phyloP scores from a whole-genome alignment of 768 basidiomycete genomes.

The Rhodosporidiobolus odoratus region DNA sequence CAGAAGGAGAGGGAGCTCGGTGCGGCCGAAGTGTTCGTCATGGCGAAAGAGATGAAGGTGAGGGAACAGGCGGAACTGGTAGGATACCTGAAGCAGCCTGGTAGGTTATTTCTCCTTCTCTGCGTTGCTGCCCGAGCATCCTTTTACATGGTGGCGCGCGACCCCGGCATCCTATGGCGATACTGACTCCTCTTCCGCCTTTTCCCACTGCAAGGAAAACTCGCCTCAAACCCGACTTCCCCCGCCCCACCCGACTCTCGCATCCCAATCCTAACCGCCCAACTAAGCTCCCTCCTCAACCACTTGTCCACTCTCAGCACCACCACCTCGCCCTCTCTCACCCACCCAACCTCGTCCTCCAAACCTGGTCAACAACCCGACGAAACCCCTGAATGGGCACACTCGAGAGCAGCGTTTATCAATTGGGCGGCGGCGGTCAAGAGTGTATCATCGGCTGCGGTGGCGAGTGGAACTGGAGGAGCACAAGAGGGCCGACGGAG shows the following conservation, averaged over 20 bases:
- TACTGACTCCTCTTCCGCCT: background rate
- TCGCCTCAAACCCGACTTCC: background rate
- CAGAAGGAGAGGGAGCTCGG: conserved; percentile 32
- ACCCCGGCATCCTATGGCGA: background rate
- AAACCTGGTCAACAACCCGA: background rate
- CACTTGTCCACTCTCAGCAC: conserved; percentile 18
- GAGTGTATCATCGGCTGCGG: background rate
- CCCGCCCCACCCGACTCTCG: conserved; percentile 1
- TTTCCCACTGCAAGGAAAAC: background rate
- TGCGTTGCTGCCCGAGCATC: too few species aligned
- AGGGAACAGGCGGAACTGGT: conserved; percentile 19
- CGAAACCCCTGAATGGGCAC: conserved; percentile 10
- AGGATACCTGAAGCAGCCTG: conserved; percentile 26
- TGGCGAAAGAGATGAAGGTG: conserved; percentile 9
- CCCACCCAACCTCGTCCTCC: background rate
- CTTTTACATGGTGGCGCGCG: too few species aligned
- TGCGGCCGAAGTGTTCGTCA: conserved; percentile 33
- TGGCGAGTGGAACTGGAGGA: background rate
- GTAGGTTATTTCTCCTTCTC: background rate
- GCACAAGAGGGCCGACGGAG: background rate
- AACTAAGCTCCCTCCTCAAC: conserved; percentile 16
- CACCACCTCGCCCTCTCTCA: conserved; percentile 8
- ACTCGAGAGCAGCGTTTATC: conserved; percentile 22
- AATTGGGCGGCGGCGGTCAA: conserved; percentile 34
- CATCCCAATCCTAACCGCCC: conserved; percentile 5